These are phyloP conservation scores for Fusarium kyushuense DNA, from an alignment of 2,329 filamentous ascomycete genomes.

Conservation along the genomic window DNA sequence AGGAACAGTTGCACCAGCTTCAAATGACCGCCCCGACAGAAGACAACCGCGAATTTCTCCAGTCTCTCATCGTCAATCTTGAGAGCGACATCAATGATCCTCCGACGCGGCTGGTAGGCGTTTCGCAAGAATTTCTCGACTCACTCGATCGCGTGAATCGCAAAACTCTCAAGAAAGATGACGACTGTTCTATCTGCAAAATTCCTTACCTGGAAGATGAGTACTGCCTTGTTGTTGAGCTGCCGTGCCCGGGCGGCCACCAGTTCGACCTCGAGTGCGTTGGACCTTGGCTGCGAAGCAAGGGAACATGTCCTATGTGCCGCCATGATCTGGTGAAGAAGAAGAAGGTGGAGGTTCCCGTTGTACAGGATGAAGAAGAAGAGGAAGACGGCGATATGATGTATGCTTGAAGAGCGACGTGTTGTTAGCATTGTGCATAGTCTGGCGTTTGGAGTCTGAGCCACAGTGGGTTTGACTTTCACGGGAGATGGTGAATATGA, in stretches of 20 bases:
- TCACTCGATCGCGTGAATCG: slow-evolving; percentile 68
- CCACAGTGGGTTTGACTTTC: slow-evolving; percentile 28
- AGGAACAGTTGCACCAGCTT: slow-evolving; percentile 68
- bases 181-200: slow-evolving; percentile 72
- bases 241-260: slow-evolving; percentile 71
- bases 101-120: slow-evolving; percentile 64
- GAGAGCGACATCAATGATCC: slow-evolving; percentile 65
- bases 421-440: slow-evolving; percentile 33
- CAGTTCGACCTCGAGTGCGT: slow-evolving; percentile 76
- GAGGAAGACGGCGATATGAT: slow-evolving; percentile 66
- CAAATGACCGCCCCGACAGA: slow-evolving; percentile 61
- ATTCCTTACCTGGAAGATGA: slow-evolving; percentile 71
- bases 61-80: slow-evolving; percentile 61
- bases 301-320: slow-evolving; percentile 74
- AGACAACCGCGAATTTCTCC: slow-evolving; percentile 64
- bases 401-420: slow-evolving; percentile 50
- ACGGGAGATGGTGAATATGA: slow-evolving; percentile 6
- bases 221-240: slow-evolving; percentile 72
- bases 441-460: slow-evolving; percentile 49
- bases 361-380: slow-evolving; percentile 61
- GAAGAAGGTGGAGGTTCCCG: slow-evolving; percentile 58
- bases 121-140: slow-evolving; percentile 71
- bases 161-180: slow-evolving; percentile 63
- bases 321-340: slow-evolving; percentile 70
- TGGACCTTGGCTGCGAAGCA: slow-evolving; percentile 72